Evolutionary conservation across 78 protist genomes (phyloP).

Genomic region (Dictyostelium firmibasis): DNA sequence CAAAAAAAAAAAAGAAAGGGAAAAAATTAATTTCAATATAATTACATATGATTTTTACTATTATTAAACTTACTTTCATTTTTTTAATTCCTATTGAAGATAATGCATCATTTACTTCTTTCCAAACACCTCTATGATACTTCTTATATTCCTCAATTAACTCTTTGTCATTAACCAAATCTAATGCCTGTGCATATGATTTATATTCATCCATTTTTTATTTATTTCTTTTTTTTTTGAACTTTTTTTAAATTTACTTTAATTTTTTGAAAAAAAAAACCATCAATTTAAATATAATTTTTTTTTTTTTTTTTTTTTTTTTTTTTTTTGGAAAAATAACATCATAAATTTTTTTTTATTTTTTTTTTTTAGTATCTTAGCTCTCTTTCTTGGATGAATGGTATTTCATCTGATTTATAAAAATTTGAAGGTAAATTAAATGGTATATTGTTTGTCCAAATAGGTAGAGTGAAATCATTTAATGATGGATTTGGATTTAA

Average conservation of each 20-base stretch:
- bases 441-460: slow-evolving; percentile 4
- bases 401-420: background rate
- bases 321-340: no score
- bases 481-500: background rate
- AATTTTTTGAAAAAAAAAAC: background rate
- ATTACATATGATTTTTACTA: no score
- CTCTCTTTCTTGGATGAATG: background rate
- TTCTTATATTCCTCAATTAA: slow-evolving; percentile 54
- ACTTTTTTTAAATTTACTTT: background rate
- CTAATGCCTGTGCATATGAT: slow-evolving; percentile 70
- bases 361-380: background rate
- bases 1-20: background rate
- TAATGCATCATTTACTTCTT: slow-evolving; percentile 50
- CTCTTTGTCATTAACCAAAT: slow-evolving; percentile 50
- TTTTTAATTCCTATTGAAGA: slow-evolving; percentile 19
- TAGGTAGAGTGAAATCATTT: background rate
- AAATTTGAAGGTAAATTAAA: background rate
- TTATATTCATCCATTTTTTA: slow-evolving; percentile 5
- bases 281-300: background rate
- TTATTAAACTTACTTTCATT: slow-evolving; percentile 3
- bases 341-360: no score
- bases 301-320: background rate
- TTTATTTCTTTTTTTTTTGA: background rate
- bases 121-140: slow-evolving; percentile 58
- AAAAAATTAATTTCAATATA: background rate